Percentiles rank a stretch among this genome's conserved stretches.
Conservation (phyloP, 768 basidiomycete genomes). For the Rhodosporidiobolus sp. region DNA sequence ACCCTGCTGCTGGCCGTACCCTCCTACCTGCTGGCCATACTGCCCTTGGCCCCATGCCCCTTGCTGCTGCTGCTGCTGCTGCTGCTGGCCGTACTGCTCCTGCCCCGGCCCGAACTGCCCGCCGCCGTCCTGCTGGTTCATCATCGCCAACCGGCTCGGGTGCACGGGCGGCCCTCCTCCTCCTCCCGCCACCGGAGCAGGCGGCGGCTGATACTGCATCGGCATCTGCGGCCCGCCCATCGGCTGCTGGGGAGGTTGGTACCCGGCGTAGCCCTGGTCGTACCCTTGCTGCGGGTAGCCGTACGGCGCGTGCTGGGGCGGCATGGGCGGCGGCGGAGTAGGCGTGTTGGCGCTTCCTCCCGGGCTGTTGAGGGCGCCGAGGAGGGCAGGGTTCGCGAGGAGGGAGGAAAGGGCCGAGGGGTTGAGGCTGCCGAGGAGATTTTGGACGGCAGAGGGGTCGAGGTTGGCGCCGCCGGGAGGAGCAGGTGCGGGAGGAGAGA, state of each 20-base stretch:
- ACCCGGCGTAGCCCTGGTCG: background rate
- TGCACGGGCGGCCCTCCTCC: background rate
- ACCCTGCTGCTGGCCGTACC: background rate
- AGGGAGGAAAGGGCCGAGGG: constrained; percentile 8
- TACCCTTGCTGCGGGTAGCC: background rate
- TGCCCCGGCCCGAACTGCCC: no score
- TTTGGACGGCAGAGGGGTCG: constrained; percentile 13
- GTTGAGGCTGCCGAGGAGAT: constrained; percentile 13
- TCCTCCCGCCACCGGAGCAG: background rate
- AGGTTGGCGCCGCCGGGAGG: background rate
- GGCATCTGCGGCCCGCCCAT: background rate
- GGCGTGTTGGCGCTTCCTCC: background rate
- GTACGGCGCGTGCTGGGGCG: background rate
- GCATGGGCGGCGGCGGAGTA: background rate
- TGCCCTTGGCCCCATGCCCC: no score
- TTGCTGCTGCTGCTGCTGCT: no score
- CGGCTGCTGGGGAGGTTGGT: background rate
- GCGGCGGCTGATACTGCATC: background rate
- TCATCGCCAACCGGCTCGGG: background rate
- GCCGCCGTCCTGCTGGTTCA: background rate
- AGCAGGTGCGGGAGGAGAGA: background rate
- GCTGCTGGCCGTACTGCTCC: no score
- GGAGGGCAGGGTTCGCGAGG: constrained; percentile 15
- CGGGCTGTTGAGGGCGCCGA: background rate
- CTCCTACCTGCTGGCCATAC: background rate